Evolutionary conservation across 116 monocot genomes (phyloP), one percentile per base, ranked within the genome.

Genomic region (Papilionanthe hybrid): DNA sequence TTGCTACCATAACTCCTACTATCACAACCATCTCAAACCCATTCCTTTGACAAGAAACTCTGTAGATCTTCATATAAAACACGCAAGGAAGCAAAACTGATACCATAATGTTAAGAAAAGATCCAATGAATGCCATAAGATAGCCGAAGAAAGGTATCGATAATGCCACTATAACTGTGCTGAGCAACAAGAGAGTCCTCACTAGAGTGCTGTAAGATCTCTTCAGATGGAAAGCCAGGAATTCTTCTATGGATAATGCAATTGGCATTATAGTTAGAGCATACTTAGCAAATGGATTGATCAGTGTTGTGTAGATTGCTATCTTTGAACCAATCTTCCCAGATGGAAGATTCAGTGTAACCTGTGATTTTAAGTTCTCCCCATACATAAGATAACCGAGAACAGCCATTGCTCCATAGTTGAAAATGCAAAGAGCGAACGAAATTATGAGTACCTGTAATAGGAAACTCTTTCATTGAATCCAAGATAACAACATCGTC

Each of bases 311-410:
- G n/a, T n/a, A n/a, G n/a, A n/a, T n/a, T n/a, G n/a, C n/a, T n/a
- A n/a, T n/a, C n/a, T n/a, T n/a, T n/a, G n/a, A n/a, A n/a, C n/a
- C n/a, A n/a, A n/a, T n/a, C n/a, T n/a, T n/a, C n/a, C n/a, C n/a
- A n/a, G n/a, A n/a, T n/a, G n/a, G n/a, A n/a, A n/a, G n/a, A n/a
- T n/a, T n/a, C n/a, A n/a, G n/a, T n/a, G 96, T 96, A 43, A 96
- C 83, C 28, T 96, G 96, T n/a, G 96, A 93, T 18, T 87, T 83
- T 17, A 87, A 42, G 6, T 27, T 49, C 67, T 85, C 29, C 2
- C 96, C 96, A 58, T 85, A 96, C 96, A 93, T 96, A 42, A 92
- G 28, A 76, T 96, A 93, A 20, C 96, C 93, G 0, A 89, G 29
- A 4, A 93, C 44, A 1, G 87, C 91, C 96, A 90, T 91, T 17